Conservation (phyloP, 2,329 filamentous ascomycete species). For the Fusarium abutilonis region DNA sequence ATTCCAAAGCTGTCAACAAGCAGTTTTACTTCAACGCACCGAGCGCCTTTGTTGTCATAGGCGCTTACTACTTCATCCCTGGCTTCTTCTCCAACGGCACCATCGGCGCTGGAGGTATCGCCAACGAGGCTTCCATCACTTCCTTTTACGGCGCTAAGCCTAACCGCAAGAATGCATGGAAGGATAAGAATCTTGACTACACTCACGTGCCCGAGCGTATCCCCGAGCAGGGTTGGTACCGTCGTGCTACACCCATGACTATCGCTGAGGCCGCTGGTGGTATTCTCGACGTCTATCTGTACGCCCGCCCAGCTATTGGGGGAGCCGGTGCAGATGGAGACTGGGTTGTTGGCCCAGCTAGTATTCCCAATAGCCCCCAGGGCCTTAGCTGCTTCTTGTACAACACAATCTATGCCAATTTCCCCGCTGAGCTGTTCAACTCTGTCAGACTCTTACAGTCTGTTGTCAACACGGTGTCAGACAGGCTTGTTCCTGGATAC, state of each 20-base stretch:
- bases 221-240: constrained; percentile 28
- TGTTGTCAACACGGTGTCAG: constrained; percentile 8
- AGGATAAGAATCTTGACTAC: constrained; percentile 19
- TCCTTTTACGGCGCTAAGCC: constrained; percentile 31
- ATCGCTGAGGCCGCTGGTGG: constrained; percentile 21
- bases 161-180: constrained; percentile 16
- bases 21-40: constrained; percentile 30
- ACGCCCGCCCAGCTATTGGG: constrained; percentile 15
- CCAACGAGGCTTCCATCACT: constrained; percentile 27
- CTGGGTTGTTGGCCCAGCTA: constrained; percentile 14
- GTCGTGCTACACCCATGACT: constrained; percentile 26
- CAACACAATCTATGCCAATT: constrained; percentile 23
- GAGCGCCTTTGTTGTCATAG: constrained; percentile 22
- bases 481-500: constrained; percentile 9
- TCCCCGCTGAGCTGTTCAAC: constrained; percentile 21
- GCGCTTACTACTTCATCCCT: constrained; percentile 28
- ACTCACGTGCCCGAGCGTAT: constrained; percentile 28
- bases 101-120: constrained; percentile 23
- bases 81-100: constrained; percentile 33
- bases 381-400: constrained; percentile 26
- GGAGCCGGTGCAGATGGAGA: constrained; percentile 20
- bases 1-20: constrained; percentile 22
- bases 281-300: constrained; percentile 24
- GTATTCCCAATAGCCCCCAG: constrained; percentile 8
- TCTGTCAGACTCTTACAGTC: constrained; percentile 14